Conservation (phyloP, 768 basidiomycete species). For the Cystofilobasidium bisporidii region DNA sequence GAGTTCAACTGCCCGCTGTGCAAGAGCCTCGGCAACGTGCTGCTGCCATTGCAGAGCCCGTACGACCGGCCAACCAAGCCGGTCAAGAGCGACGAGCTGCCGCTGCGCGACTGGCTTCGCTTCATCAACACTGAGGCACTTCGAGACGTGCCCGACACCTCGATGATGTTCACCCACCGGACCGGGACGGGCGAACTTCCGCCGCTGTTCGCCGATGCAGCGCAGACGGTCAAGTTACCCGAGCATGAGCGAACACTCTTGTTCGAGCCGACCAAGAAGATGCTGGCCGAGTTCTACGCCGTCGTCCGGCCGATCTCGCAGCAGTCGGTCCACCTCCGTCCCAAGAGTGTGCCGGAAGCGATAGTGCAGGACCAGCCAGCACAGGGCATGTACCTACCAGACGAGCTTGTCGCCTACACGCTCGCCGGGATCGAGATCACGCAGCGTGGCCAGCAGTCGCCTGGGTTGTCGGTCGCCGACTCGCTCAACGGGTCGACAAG, state of each 20-base stretch:
- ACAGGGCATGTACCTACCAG: constrained; percentile 77
- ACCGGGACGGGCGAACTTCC: constrained; percentile 39
- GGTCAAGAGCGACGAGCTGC: constrained; percentile 42
- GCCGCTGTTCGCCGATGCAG: constrained; percentile 37
- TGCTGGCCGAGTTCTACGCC: constrained; percentile 77
- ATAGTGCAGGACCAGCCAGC: constrained; percentile 46
- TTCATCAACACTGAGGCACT: constrained; percentile 80
- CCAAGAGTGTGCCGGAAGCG: constrained; percentile 48
- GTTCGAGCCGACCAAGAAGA: constrained; percentile 47
- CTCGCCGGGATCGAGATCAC: constrained; percentile 70
- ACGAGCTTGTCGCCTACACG: constrained; percentile 83
- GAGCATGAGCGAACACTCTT: neutral
- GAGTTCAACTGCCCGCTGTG: constrained; percentile 96
- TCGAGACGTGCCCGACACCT: constrained; percentile 46
- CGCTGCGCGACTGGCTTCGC: constrained; percentile 83
- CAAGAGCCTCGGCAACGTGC: constrained; percentile 89
- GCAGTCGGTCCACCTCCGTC: constrained; percentile 73
- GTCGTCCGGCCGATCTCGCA: constrained; percentile 69
- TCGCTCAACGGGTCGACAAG: constrained; percentile 66
- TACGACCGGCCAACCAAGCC: constrained; percentile 28
- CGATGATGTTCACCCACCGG: constrained; percentile 39
- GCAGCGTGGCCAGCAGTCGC: constrained; percentile 54
- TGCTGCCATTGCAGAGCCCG: constrained; percentile 61
- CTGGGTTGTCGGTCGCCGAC: constrained; percentile 54
- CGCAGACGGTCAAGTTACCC: constrained; percentile 4